phyloP scores from a whole-genome alignment of 805 yeast genomes.

The Candida palmyrensis region DNA sequence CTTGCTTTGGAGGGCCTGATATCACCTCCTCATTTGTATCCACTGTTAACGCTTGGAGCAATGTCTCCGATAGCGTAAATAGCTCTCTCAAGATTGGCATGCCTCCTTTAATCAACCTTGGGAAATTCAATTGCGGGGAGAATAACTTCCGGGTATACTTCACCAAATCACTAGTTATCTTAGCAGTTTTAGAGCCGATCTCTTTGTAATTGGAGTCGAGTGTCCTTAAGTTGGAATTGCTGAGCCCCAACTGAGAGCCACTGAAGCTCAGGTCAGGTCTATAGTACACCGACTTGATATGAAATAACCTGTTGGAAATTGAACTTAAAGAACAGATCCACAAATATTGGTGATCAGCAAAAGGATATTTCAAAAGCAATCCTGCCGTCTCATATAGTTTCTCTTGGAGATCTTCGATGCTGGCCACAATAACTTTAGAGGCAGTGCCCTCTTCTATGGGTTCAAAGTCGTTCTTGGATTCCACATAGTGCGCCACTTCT shows the following conservation, averaged over 20 bases:
- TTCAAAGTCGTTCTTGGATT: constrained; percentile 1
- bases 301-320: too few relatives aligned
- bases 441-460: neutral
- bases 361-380: constrained; percentile 7
- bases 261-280: too few relatives aligned
- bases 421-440: neutral
- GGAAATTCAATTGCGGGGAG: neutral
- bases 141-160: neutral
- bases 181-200: neutral
- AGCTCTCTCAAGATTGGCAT: neutral
- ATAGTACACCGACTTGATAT: too few relatives aligned
- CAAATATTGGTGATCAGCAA: constrained; percentile 7
- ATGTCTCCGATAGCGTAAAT: constrained; percentile 1
- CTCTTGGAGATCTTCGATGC: constrained; percentile 12
- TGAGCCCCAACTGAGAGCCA: too few relatives aligned
- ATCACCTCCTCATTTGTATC: too few relatives aligned
- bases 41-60: too few relatives aligned
- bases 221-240: neutral
- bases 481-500: neutral
- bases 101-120: neutral
- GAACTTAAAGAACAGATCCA: too few relatives aligned
- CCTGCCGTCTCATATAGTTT: constrained; percentile 10
- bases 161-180: neutral
- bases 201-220: constrained; percentile 3
- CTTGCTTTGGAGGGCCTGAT: too few relatives aligned